Base-by-base conservation (phyloP, 2,329 filamentous ascomycete genomes). In the Penicillium paneum region DNA sequence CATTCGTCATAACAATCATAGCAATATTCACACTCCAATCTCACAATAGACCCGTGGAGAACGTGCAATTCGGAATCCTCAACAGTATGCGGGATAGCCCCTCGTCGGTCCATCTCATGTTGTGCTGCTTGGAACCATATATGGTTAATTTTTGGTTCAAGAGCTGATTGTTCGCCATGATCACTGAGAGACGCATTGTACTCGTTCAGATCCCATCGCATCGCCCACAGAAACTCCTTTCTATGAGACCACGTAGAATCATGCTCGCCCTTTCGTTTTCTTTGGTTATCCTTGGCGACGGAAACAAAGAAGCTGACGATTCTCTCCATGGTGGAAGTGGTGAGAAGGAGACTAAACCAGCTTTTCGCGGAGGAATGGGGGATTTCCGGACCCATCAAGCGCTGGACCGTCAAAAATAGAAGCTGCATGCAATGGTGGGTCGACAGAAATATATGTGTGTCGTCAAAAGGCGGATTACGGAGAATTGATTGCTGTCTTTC, bases 301-400 rank as follows among this genome's bases (percentile, higher is more conserved):
- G 63, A 59, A 11, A 49, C 11, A 43, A 68, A 67, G 32, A 68
- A 66, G 8, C 58, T 31, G 5, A 67, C 49, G 19, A 67, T 53
- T 8, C 60, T 54, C 31, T 67, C 65, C 26, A 68, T 56, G 1
- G 65, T 68, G 6, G 64, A 67, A 1, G 60, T 66, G 2, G 61
- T 61, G n/a, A 67, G 63, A 42, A 68, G 65, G 1, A 67, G 54
- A 45, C 55, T 58, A 32, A 68, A 52, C 65, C 66, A 68, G 26
- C 51, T 60, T 48, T 64, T 61, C 8, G 64, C 59, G 1, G 64
- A 58, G 19, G 64, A 44, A 35, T 51, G 39, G 4, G 59, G 44
- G 24, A 67, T 63, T n/a, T 66, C 62, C 3, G 66, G 66, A 8
- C 46, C 54, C 66, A 68, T 67, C 15, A 67, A 55, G 29, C 57